Conservation (phyloP, 2,329 filamentous ascomycete genomes). For the Pseudocercospora fijiensis region DNA sequence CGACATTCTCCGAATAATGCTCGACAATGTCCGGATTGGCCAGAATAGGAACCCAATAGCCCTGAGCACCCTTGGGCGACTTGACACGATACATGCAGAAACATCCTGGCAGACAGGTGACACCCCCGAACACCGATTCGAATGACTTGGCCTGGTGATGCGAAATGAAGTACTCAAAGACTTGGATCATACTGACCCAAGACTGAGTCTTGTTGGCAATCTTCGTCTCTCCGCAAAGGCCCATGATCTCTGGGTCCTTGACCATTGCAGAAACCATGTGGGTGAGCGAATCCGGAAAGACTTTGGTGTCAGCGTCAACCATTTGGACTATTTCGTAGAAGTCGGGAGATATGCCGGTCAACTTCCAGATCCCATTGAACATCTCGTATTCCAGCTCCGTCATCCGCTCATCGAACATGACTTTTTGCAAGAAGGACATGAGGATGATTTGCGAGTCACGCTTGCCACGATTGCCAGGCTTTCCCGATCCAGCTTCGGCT, state of each 20-base stretch:
- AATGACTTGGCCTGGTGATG: conserved; percentile 97
- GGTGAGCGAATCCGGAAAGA: conserved; percentile 95
- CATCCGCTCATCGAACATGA: conserved; percentile 99
- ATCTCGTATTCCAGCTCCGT: conserved; percentile 99
- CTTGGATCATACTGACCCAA: conserved; percentile 97
- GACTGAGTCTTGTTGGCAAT: conserved; percentile 95
- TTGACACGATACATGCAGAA: conserved; percentile 99
- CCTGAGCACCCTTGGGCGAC: conserved; percentile 94
- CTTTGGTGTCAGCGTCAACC: conserved; percentile 98
- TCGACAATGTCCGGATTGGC: conserved; percentile 98
- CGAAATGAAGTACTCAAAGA: conserved; percentile 99
- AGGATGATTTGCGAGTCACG: conserved; percentile 98
- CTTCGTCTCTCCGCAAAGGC: conserved; percentile 97
- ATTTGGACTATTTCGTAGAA: conserved; percentile 98
- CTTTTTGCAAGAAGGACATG: conserved; percentile 99
- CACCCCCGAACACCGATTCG: conserved; percentile 97
- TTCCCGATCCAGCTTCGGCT: conserved; percentile 74
- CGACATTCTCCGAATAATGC: conserved; percentile 98
- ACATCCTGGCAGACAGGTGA: conserved; percentile 95
- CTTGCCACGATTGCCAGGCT: conserved; percentile 97
- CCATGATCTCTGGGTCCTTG: conserved; percentile 98
- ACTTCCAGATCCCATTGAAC: conserved; percentile 99
- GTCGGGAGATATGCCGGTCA: conserved; percentile 96
- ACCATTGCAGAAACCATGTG: conserved; percentile 99
- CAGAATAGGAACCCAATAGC: conserved; percentile 98